Evolutionary conservation across 1,284 basidiomycete species (phyloP), one percentile per base, ranked within the genome.

Genomic region (Cutaneotrichosporon mucoides): DNA sequence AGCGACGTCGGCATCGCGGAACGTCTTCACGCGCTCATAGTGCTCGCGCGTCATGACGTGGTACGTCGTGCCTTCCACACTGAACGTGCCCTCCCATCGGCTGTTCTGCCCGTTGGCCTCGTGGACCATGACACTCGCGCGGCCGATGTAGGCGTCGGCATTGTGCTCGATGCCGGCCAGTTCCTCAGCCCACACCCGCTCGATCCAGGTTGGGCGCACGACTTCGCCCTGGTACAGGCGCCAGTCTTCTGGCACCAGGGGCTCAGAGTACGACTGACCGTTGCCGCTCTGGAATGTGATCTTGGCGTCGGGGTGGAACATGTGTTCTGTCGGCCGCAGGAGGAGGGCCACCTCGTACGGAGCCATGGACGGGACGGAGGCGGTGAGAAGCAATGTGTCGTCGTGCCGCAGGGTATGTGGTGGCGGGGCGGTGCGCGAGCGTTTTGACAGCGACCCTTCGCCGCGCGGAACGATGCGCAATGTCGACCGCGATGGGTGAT

Each of bases 21-120:
- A 75, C 10, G 71, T 71, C 57, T 68, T 82, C 24, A 72, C 81
- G 48, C 84, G 82, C 42, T 86, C 67, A 76, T 91, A 92, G 68
- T 86, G 86, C 35, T 86, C 85, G 66, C 82, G 83, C 11, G 87
- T 88, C 75, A 87, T 81, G 64, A 92, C 81, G 70, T 90, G 87
- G 76, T 89, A 85, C n/a, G 83, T 80, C 58, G 85, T 80, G 15
- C 89, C 89, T 49, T 84, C 76, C 13, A 84, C 81, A 7, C 83
- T 82, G 78, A 92, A 92, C 7, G 86, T 84, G 57, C 90, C 90
- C 71, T 92, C 88, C 71, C 86, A 90, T 3, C 83, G 73, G 3
- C 87, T 86, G 69, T 36, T 80, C 63, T 59, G 81, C 35, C 78
- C 73, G 24, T 24, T 24, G 67, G 86, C 82, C 66, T 85, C 75